Conservation (phyloP, 352 stramenopile species). For the Pythium rishiriense region DNA sequence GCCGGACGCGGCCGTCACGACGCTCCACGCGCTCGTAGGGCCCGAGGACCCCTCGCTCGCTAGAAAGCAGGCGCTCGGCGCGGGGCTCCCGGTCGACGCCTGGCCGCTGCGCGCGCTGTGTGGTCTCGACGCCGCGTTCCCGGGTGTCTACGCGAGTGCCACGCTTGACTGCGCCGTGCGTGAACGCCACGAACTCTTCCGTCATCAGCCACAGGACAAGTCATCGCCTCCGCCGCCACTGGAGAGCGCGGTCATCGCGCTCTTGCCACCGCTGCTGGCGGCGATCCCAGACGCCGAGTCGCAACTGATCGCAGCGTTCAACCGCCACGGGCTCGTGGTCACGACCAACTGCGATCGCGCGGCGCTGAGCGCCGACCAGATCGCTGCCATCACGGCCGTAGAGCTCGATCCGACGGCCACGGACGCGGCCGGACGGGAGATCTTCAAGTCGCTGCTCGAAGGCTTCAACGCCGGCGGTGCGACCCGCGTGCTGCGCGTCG, state of each 20-base stretch:
- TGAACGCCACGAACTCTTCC: slow-evolving; percentile 73
- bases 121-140: slow-evolving; percentile 57
- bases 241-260: slow-evolving; percentile 38
- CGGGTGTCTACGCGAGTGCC: slow-evolving; percentile 69
- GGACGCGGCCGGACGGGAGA: slow-evolving; percentile 1
- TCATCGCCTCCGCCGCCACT: slow-evolving; percentile 10
- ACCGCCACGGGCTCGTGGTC: slow-evolving; percentile 28
- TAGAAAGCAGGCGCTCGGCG: slow-evolving; percentile 41
- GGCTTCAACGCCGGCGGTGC: neutral
- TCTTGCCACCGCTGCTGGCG: slow-evolving; percentile 41
- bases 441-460: slow-evolving; percentile 7
- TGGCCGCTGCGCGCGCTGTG: slow-evolving; percentile 74
- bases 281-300: slow-evolving; percentile 29
- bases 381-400: slow-evolving; percentile 7
- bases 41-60: slow-evolving; percentile 47
- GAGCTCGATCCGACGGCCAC: slow-evolving; percentile 9
- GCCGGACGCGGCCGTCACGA: slow-evolving; percentile 30
- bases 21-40: slow-evolving; percentile 60
- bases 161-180: slow-evolving; percentile 49
- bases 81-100: slow-evolving; percentile 37
- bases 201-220: too few relatives aligned
- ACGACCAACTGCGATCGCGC: slow-evolving; percentile 11
- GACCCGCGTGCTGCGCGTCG: slow-evolving; percentile 34
- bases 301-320: slow-evolving; percentile 35
- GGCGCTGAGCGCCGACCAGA: slow-evolving; percentile 17